Conservation (phyloP, 371 early-diverging fungal species). For the Lichtheimia ramosa region DNA sequence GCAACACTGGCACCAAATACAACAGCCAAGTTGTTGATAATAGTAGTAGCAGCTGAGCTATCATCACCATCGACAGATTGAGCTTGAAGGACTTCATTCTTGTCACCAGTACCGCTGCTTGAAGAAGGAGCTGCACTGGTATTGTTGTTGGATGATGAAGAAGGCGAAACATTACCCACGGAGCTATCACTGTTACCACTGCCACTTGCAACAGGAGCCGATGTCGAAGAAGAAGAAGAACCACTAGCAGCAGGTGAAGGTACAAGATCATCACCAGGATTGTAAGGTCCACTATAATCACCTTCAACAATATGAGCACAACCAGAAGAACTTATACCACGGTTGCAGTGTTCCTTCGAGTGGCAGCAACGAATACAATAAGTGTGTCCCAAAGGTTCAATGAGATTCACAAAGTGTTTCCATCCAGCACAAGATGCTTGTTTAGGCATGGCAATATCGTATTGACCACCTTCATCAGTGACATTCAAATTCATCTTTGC, state of each 20-base stretch:
- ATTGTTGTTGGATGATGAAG: constrained; percentile 3
- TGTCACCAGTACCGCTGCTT: no score
- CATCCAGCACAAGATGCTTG: constrained; percentile 50
- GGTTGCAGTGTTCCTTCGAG: constrained; percentile 17
- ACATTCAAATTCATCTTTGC: constrained; percentile 31
- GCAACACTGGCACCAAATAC: no score
- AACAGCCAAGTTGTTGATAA: no score
- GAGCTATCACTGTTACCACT: neutral
- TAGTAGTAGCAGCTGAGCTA: neutral
- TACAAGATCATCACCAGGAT: neutral
- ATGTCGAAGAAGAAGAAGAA: constrained; percentile 8
- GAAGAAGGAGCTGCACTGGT: neutral
- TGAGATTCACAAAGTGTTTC: constrained; percentile 47
- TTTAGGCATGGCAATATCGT: constrained; percentile 46
- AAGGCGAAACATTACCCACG: neutral
- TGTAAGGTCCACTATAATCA: constrained; percentile 35
- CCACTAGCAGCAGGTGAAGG: constrained; percentile 3
- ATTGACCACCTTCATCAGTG: constrained; percentile 46
- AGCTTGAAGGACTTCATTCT: neutral
- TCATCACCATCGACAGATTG: constrained; percentile 15
- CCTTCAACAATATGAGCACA: constrained; percentile 39
- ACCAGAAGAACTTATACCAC: constrained; percentile 37
- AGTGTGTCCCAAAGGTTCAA: constrained; percentile 47
- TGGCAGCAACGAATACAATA: constrained; percentile 59
- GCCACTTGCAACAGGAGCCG: neutral